Conservation (phyloP, 352 stramenopile genomes). For the Globisporangium sylvaticum region DNA sequence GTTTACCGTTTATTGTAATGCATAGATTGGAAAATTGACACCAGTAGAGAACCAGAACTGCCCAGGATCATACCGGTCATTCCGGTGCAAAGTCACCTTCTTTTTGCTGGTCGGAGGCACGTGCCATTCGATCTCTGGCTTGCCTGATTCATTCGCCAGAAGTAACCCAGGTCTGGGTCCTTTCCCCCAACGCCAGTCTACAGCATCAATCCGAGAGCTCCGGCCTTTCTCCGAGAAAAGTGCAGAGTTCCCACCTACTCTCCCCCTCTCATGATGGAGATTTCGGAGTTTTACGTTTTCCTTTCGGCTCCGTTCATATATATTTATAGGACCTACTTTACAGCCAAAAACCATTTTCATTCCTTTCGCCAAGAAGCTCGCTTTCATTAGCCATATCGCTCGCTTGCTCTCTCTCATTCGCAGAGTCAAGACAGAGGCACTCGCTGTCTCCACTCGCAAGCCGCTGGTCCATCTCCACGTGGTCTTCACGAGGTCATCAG, state of each 20-base stretch:
- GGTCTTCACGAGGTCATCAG: background rate
- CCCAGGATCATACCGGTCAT: no score
- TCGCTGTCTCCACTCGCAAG: background rate
- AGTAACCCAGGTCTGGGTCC: background rate
- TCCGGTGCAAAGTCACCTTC: background rate
- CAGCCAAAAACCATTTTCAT: background rate
- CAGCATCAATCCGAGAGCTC: background rate
- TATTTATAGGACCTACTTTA: constrained; percentile 1
- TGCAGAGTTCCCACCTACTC: background rate
- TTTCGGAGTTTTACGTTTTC: background rate
- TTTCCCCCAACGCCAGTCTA: background rate
- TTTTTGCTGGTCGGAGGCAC: background rate
- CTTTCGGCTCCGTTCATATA: background rate
- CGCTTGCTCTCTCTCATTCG: constrained; percentile 1
- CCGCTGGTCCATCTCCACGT: no score
- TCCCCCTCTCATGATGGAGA: background rate
- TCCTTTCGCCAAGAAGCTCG: background rate
- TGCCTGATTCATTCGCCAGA: background rate
- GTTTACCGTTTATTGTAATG: background rate
- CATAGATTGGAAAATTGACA: background rate
- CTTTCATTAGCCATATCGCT: background rate
- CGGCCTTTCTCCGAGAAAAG: background rate
- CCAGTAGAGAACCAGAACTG: background rate
- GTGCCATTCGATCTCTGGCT: background rate
- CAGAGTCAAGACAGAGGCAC: background rate